Evolutionary conservation across 176 grass and related monocot genomes (phyloP), one percentile per base, ranked within the genome.

Genomic region (Bothriochloa decipiens): DNA sequence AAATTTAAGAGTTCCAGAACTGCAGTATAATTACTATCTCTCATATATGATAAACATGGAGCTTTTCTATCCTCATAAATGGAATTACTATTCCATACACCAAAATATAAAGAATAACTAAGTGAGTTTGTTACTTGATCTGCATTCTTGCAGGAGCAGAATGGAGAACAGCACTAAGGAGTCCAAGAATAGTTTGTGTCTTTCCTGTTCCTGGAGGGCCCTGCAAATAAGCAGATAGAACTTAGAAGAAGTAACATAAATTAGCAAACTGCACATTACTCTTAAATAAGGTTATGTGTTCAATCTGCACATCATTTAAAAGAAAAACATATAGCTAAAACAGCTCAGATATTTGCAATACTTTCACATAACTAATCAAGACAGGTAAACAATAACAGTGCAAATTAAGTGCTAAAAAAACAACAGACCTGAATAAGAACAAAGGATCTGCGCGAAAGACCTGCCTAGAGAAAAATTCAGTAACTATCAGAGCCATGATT

Each of bases 161-260:
- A 90, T 98, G 96, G 70, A 98, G 93, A 90, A 98, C 89, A 75
- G 96, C 96, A 85, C 93, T 98, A 18, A 98, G 96, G 67, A 98
- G 96, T 88, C 91, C 96, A 69, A 98, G 91, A 65, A 98, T 98
- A 77, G 96, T 98, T 87, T 98, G 96, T 79, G 96, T 98, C 88
- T 98, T 98, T 83, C 96, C 93, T 55, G 96, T 98, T 85, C 96
- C 96, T 77, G 93, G 96, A 74, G 93, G 96, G 42, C 96, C 96
- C 96, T 95, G 74, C 70, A 90, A 73, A 83, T 79, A 80, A 87
- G 43, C 39, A 84, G n/a, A 47, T 60, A 35, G 17, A 61, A 60
- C 55, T 60, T 58, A 58, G 53, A 28, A 74, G 12, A 83, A 68
- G 26, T 45, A 26, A 70, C 22, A 12, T 39, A 63, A 77, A 72